Evolutionary conservation across 805 yeast genomes (phyloP), one percentile per base, ranked within the genome.

Genomic region (Metschnikowia arizonensis): DNA sequence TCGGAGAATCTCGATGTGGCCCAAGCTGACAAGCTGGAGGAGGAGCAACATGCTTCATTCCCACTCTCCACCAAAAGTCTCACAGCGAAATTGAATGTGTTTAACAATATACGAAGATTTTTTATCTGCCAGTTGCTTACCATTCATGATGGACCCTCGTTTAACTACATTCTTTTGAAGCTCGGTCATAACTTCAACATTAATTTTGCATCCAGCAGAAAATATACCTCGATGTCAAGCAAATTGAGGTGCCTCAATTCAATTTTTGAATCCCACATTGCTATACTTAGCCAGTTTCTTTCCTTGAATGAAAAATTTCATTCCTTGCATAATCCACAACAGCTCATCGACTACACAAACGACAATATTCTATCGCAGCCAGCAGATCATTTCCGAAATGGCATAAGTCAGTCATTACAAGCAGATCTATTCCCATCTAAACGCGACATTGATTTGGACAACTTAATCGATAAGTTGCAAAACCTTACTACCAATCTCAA

Each of bases 101-200:
- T 72, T 53, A 69, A 69, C 48, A 68, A 62, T 41, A 50, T 64
- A 31, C 46, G 76, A 26, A 64, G 71, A 35, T 53, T 72, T 11
- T 55, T 70, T 21, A 58, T 70, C 4, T 68, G 74, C 49, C 69
- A 68, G 50, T 51, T 72, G 30, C 56, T 72, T 24, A 62, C 73
- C 4, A 36, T 67, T 17, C 64, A 69, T 49, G 72, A 69, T 35
- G 30, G 42, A 6, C 56, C 62, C 11, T 39, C 43, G 6, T 54
- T 53, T 25, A 70, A 60, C 48, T 68, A 64, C 52, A 68, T 66
- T 45, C 40, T 66, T 5, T 57, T 54, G 42, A 66, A 65, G 28
- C 45, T 68, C 6, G 50, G 52, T 43, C 63, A 61, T 41, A 50
- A 40, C 15, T 58, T 59, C 42, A 45, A 46, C 33, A 32, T 46